A percentile compares a stretch with the other conserved stretches of the same genome.
Conservation (phyloP, 2,329 filamentous ascomycete genomes). For the Diaporthe ampelina region DNA sequence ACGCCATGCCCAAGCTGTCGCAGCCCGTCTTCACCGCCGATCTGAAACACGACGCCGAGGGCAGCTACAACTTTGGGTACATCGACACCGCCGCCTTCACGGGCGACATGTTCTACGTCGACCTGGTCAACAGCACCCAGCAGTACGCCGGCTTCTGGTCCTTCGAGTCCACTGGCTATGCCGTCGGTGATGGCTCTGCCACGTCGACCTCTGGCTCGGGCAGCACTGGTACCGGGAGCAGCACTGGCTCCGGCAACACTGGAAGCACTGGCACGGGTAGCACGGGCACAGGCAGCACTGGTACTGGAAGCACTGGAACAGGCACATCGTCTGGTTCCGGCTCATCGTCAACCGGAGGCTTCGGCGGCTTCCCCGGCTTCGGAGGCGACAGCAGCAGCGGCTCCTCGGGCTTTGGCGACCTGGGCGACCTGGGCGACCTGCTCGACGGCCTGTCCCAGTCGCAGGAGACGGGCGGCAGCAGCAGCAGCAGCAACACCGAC, state of each 20-base stretch:
- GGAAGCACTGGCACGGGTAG: background rate
- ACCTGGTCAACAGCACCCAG: conserved; percentile 46
- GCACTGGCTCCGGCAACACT: background rate
- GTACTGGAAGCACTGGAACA: background rate
- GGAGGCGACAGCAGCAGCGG: background rate
- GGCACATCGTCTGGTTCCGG: conserved; percentile 8
- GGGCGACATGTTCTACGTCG: conserved; percentile 51
- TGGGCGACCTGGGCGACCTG: background rate
- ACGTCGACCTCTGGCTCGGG: conserved; percentile 7
- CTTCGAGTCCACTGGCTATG: conserved; percentile 52
- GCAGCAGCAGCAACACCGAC: background rate
- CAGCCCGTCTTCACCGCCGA: conserved; percentile 51
- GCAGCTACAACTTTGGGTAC: conserved; percentile 56
- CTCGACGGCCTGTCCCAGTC: background rate
- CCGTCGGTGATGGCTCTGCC: conserved; percentile 47
- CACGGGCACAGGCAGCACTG: background rate
- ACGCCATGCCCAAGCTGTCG: conserved; percentile 47
- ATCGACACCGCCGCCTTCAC: conserved; percentile 52
- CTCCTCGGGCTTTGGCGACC: background rate
- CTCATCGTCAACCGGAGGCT: background rate
- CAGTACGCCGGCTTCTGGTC: conserved; percentile 54
- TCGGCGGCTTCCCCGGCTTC: background rate
- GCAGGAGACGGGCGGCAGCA: background rate
- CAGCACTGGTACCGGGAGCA: background rate
- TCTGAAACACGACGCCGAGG: conserved; percentile 50